A percentile compares a stretch with the other conserved stretches of the same genome.
phyloP scores from a whole-genome alignment of 768 basidiomycete genomes.

The Macrolepiota albuminosa region DNA sequence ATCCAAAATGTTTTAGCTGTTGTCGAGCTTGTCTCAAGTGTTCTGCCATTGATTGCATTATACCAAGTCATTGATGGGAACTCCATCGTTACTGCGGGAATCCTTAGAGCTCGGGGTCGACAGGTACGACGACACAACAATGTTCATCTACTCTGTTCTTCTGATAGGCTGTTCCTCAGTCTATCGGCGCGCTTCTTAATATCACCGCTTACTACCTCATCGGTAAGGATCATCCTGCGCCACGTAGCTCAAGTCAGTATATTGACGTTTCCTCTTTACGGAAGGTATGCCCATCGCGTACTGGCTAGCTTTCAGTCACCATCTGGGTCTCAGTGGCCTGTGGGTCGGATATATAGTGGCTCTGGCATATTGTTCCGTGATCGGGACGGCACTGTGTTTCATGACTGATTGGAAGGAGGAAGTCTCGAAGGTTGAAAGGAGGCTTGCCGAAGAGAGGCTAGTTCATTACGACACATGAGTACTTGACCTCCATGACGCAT shows the following conservation, averaged over 20 bases:
- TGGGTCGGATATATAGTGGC: conserved; percentile 61
- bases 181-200: conserved; percentile 47
- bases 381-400: conserved; percentile 36
- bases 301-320: conserved; percentile 45
- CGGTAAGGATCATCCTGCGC: not conserved
- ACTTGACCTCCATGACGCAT: not conserved
- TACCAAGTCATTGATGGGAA: not conserved
- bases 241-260: too few species aligned
- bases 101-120: not conserved
- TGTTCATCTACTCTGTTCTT: not conserved
- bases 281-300: conserved; percentile 59
- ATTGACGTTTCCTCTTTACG: not conserved
- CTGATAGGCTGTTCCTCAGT: conserved; percentile 27
- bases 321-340: conserved; percentile 48
- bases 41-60: conserved; percentile 25
- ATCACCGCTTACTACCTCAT: conserved; percentile 9
- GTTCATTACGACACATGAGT: not conserved
- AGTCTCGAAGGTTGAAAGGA: conserved; percentile 35
- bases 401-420: conserved; percentile 48
- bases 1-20: conserved; percentile 17
- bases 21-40: conserved; percentile 38
- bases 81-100: not conserved
- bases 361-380: conserved; percentile 34
- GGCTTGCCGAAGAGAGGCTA: conserved; percentile 5
- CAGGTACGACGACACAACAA: not conserved